Conservation (phyloP, 2,329 filamentous ascomycete species). For the Sordariomycetes sp. region DNA sequence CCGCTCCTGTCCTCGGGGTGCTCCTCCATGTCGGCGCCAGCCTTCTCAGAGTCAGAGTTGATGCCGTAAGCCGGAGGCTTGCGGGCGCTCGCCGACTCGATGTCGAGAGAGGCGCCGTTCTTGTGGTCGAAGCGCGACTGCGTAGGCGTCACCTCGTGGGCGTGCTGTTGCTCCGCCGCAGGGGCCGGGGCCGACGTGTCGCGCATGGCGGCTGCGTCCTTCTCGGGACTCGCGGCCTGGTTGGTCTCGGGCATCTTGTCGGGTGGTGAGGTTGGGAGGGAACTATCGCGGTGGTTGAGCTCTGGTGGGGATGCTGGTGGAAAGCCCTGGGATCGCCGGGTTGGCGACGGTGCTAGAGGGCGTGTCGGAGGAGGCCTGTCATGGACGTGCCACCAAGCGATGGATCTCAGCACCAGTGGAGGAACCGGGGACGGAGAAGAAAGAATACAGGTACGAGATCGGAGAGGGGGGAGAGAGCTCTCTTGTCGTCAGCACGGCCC, state of each 20-base stretch:
- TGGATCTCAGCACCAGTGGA: too few species aligned
- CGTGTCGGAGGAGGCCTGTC: neutral
- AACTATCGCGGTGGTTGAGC: neutral
- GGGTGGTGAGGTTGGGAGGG: neutral
- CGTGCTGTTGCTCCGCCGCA: slow-evolving; percentile 25
- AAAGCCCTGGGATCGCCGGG: neutral
- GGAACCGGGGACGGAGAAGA: neutral
- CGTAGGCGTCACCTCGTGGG: slow-evolving; percentile 23
- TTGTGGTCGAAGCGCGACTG: slow-evolving; percentile 22
- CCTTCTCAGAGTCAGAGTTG: slow-evolving; percentile 25
- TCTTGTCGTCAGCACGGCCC: neutral
- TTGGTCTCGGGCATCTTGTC: neutral
- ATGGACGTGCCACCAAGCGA: neutral
- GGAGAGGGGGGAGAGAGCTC: neutral
- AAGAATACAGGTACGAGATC: neutral
- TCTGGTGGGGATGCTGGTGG: neutral
- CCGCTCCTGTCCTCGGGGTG: slow-evolving; percentile 10
- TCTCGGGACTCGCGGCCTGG: neutral
- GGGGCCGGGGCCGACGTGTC: slow-evolving; percentile 18
- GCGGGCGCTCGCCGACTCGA: slow-evolving; percentile 12
- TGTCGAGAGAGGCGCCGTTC: slow-evolving; percentile 18
- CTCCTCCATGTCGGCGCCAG: slow-evolving; percentile 12
- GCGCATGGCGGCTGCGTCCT: slow-evolving; percentile 7
- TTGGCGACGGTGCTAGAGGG: neutral
- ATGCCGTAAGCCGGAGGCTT: slow-evolving; percentile 11